Percentiles rank a stretch among this genome's conserved stretches.
These are phyloP conservation scores for Arachis monticola DNA, from an alignment of 331 rosid species.

Conservation along the genomic window DNA sequence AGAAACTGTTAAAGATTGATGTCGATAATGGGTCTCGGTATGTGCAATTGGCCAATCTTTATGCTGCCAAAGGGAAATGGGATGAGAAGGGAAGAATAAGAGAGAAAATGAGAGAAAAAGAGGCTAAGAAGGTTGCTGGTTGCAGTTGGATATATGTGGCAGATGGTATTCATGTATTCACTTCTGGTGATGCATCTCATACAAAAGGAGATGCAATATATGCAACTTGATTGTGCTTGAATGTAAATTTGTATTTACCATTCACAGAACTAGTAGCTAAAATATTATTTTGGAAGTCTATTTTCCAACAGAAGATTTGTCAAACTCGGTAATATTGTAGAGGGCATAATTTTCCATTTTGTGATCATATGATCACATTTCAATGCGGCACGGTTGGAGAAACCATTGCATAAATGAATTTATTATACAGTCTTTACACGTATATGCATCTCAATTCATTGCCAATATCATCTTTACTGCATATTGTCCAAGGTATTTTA, in stretches of 20 bases:
- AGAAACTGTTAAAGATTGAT: slow-evolving; percentile 49
- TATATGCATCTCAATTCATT: slow-evolving; percentile 18
- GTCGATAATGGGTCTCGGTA: slow-evolving; percentile 64
- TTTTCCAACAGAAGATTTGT: slow-evolving; percentile 40
- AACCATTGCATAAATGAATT: slow-evolving; percentile 25
- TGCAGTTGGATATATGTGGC: slow-evolving; percentile 80
- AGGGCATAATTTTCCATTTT: slow-evolving; percentile 29
- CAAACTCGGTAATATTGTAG: slow-evolving; percentile 34
- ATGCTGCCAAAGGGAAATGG: slow-evolving; percentile 81
- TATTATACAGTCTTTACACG: slow-evolving; percentile 15
- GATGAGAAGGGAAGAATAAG: slow-evolving; percentile 82
- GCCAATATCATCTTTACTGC: slow-evolving; percentile 12
- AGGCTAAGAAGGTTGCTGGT: slow-evolving; percentile 70
- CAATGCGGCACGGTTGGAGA: slow-evolving; percentile 25
- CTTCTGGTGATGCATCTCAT: slow-evolving; percentile 67
- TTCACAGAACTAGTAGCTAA: not conserved
- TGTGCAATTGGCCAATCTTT: slow-evolving; percentile 77
- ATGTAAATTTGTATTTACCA: slow-evolving; percentile 44
- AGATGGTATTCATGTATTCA: slow-evolving; percentile 67
- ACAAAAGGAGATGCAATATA: slow-evolving; percentile 58
- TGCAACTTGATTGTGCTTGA: slow-evolving; percentile 56
- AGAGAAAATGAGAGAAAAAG: slow-evolving; percentile 75
- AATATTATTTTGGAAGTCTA: not conserved
- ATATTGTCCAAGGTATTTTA: not conserved
- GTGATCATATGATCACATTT: slow-evolving; percentile 29